Conservation (phyloP, 345 rosid genomes). For the Garcia nutans region DNA sequence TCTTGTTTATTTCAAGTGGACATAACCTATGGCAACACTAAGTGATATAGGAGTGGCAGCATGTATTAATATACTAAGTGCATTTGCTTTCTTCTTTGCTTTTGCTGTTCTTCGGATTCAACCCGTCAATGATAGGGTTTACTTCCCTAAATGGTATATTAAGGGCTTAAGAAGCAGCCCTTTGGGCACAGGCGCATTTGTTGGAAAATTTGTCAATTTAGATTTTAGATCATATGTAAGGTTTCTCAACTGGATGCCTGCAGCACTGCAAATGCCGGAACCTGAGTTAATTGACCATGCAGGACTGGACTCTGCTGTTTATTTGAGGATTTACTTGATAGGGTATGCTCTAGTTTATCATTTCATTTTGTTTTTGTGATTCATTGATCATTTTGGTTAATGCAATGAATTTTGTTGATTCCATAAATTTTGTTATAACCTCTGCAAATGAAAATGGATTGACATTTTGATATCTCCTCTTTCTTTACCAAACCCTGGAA, state of each 20-base stretch:
- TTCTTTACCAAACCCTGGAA: too few relatives aligned
- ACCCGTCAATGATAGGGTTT: slow-evolving; percentile 92
- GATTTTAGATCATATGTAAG: slow-evolving; percentile 62
- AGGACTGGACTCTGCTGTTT: slow-evolving; percentile 91
- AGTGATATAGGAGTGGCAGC: slow-evolving; percentile 79
- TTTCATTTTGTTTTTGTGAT: background rate
- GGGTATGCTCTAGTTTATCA: slow-evolving; percentile 48
- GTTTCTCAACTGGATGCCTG: slow-evolving; percentile 94
- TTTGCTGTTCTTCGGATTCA: slow-evolving; percentile 84
- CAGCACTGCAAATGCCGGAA: slow-evolving; percentile 90
- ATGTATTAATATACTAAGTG: slow-evolving; percentile 65
- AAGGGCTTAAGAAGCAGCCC: slow-evolving; percentile 79
- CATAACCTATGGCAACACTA: slow-evolving; percentile 82
- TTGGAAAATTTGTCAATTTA: slow-evolving; percentile 60
- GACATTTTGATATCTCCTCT: too few relatives aligned
- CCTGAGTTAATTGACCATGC: slow-evolving; percentile 95
- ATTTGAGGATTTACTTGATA: slow-evolving; percentile 84
- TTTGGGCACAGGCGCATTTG: slow-evolving; percentile 51
- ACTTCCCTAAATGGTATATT: slow-evolving; percentile 96
- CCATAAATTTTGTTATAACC: too few relatives aligned
- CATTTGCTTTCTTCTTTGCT: slow-evolving; percentile 66
- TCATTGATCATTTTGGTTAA: background rate
- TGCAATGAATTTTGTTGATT: background rate
- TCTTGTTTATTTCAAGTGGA: slow-evolving; percentile 7
- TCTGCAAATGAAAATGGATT: too few relatives aligned